Evolutionary conservation across 805 yeast species (phyloP), one percentile per base, ranked within the genome.

Genomic region (Monosporozyma yasuniensis): DNA sequence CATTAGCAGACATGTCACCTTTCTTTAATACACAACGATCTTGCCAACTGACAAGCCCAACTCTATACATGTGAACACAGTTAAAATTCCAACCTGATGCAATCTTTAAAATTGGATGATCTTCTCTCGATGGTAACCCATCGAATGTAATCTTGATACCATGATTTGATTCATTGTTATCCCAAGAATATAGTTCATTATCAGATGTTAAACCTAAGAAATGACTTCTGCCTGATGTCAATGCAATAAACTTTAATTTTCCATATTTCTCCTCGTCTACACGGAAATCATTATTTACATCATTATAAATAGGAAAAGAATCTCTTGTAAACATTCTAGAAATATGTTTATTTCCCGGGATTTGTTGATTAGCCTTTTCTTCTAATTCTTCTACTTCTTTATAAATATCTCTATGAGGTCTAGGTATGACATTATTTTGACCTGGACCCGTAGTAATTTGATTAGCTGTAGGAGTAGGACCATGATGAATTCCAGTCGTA

Each of bases 21-120:
- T 65, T 58, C 19, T 48, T 52, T 7, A 71, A 32, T 2, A 67
- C 55, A 3, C 57, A 57, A 42, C 76, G 63, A 55, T 58, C 48
- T 42, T 68, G 71, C 90, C 90, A 83, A 16, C 77, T 71, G 0
- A 81, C 72, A 23, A 85, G 61, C 0, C 90, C 88, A 44, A 74
- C 66, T 6, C 67, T 66, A 18, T 68, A 68, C 2, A 80, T 64
- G 45, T 72, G 69, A 19, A 78, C 77, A 41, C 78, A 77, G 47
- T 78, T 76, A 14, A 74, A 63, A 51, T 76, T 74, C 91, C 91
- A 84, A 0, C 91, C 93, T 16, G 87, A 82, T 11, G 72, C 71
- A 9, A 80, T 73, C 54, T 74, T 76, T 25, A 70, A 50, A 10
- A 77, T 71, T 10, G 71, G 69, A 30, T 66, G 60, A 0, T 57